These are phyloP conservation scores for Penicillium bialowiezense DNA, from an alignment of 495 filamentous ascomycete species.

Conservation along the genomic window DNA sequence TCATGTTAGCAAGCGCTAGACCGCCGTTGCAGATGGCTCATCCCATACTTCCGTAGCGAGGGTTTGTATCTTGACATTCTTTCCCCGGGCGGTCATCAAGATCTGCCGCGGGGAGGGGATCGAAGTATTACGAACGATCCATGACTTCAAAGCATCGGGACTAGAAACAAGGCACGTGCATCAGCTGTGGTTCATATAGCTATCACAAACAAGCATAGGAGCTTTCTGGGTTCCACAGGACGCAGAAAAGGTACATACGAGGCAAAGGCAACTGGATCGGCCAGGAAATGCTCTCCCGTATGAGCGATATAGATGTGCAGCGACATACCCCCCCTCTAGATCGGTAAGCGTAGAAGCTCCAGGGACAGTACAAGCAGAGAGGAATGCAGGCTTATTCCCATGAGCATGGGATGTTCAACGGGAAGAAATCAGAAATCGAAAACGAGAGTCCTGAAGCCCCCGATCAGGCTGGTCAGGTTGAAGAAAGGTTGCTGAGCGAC, in stretches of 20 bases:
- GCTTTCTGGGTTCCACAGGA: neutral
- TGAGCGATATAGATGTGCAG: slow-evolving; percentile 84
- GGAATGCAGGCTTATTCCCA: slow-evolving; percentile 21
- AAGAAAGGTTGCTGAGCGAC: neutral
- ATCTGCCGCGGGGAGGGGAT: slow-evolving; percentile 73
- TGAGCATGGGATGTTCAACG: neutral
- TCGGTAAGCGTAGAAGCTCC: slow-evolving; percentile 31
- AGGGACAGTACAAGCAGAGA: slow-evolving; percentile 22
- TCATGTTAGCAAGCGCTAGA: slow-evolving; percentile 3
- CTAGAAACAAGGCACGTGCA: slow-evolving; percentile 38
- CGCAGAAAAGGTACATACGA: slow-evolving; percentile 51
- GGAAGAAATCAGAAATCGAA: slow-evolving; percentile 10
- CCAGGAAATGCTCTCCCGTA: slow-evolving; percentile 75
- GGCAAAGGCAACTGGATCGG: slow-evolving; percentile 65
- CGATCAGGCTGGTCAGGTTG: slow-evolving; percentile 6
- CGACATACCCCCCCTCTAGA: slow-evolving; percentile 60
- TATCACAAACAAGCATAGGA: neutral
- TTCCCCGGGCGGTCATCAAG: slow-evolving; percentile 77
- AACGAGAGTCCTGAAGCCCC: slow-evolving; percentile 21
- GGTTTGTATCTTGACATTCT: slow-evolving; percentile 71
- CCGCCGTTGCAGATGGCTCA: neutral
- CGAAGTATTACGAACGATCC: slow-evolving; percentile 62
- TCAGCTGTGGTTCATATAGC: slow-evolving; percentile 17
- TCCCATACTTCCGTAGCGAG: slow-evolving; percentile 68
- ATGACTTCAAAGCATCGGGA: slow-evolving; percentile 66